phyloP scores from a whole-genome alignment of 2,329 filamentous ascomycete genomes.

The Trichoderma sp. region DNA sequence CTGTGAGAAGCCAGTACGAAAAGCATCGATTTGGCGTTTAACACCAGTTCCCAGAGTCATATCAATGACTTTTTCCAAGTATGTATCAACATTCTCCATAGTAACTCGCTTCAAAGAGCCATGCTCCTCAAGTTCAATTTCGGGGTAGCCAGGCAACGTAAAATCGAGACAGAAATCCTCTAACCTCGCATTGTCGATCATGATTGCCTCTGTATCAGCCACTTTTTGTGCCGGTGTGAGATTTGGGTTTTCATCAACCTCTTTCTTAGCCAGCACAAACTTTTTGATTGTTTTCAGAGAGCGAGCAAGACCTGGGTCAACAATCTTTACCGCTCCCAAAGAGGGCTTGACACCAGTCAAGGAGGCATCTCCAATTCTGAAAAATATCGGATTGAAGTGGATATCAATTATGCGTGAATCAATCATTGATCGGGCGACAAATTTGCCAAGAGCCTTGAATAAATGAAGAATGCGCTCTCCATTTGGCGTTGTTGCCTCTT shows the following conservation, averaged over 20 bases:
- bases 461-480: constrained; percentile 87
- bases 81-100: constrained; percentile 87
- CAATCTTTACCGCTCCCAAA: constrained; percentile 83
- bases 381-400: constrained; percentile 96
- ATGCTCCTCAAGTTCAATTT: constrained; percentile 77
- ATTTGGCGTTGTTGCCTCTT: constrained; percentile 72
- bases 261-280: constrained; percentile 81
- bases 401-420: constrained; percentile 98
- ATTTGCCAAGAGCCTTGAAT: constrained; percentile 94
- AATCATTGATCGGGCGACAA: constrained; percentile 96
- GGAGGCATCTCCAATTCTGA: constrained; percentile 79
- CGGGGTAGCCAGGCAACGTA: constrained; percentile 86
- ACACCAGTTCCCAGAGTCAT: constrained; percentile 90
- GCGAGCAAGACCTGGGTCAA: constrained; percentile 83
- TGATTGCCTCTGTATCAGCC: constrained; percentile 68
- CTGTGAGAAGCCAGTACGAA: constrained; percentile 87
- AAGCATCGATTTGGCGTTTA: constrained; percentile 85
- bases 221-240: constrained; percentile 73
- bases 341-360: constrained; percentile 73
- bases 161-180: constrained; percentile 94
- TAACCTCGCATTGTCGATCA: constrained; percentile 74
- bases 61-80: constrained; percentile 88
- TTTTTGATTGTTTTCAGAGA: constrained; percentile 87
- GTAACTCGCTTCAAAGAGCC: constrained; percentile 77
- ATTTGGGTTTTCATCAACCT: constrained; percentile 71